Evolutionary conservation across 352 stramenopile genomes (phyloP).

Genomic region (Globisporangium camurandrum): DNA sequence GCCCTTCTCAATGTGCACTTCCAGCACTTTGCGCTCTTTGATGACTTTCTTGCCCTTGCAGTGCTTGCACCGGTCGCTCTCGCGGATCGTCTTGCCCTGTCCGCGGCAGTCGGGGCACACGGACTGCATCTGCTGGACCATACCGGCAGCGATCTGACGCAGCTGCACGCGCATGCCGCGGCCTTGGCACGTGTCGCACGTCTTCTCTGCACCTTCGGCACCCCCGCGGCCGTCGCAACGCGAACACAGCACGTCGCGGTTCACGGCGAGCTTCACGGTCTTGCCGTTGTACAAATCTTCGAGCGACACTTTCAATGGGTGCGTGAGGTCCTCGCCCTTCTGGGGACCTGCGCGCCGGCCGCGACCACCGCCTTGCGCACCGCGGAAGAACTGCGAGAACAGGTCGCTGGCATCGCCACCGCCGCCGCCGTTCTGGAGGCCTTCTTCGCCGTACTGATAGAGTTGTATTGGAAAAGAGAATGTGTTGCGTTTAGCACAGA

Average conservation of each 20-base stretch:
- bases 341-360: conserved; percentile 77
- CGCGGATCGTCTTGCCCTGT: conserved; percentile 92
- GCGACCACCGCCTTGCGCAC: conserved; percentile 41
- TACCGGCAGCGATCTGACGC: conserved; percentile 95
- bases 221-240: conserved; percentile 86
- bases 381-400: conserved; percentile 98
- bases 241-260: conserved; percentile 89
- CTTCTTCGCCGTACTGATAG: conserved; percentile 96
- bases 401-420: conserved; percentile 84
- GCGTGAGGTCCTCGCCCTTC: conserved; percentile 94
- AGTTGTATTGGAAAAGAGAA: too few relatives aligned
- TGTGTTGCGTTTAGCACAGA: too few relatives aligned
- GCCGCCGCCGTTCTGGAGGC: conserved; percentile 88
- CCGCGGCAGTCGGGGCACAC: conserved; percentile 92
- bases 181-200: conserved; percentile 93
- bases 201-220: conserved; percentile 90
- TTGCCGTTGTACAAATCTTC: conserved; percentile 99
- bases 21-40: conserved; percentile 97
- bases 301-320: conserved; percentile 95
- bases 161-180: conserved; percentile 93
- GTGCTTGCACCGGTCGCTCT: conserved; percentile 89
- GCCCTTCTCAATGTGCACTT: conserved; percentile 98
- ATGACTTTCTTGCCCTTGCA: conserved; percentile 93
- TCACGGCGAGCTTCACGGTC: conserved; percentile 96
- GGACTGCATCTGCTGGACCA: conserved; percentile 98